Evolutionary conservation across 176 grass and related monocot genomes (phyloP).

Genomic region (Puya raimondii): DNA sequence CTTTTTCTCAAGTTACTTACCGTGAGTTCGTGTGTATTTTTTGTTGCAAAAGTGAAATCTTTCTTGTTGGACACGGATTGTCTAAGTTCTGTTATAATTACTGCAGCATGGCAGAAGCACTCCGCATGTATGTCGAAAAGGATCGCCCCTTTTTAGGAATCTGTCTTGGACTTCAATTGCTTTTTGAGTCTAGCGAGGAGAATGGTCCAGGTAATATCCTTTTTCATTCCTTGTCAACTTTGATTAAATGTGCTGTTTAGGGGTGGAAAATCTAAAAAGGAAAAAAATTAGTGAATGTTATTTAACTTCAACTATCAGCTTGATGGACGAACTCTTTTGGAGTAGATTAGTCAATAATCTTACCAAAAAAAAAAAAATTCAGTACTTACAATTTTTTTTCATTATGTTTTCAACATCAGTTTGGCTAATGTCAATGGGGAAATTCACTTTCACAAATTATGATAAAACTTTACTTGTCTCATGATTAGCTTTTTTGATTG

Average conservation of each 20-base stretch:
- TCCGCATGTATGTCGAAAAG: slow-evolving; percentile 61
- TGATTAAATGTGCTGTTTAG: not conserved
- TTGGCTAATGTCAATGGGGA: too few relatives aligned
- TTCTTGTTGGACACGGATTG: not conserved
- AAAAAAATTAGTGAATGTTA: not conserved
- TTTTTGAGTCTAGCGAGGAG: slow-evolving; percentile 94
- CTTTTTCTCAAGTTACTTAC: too few relatives aligned
- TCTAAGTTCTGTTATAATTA: not conserved
- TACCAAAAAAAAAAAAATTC: too few relatives aligned
- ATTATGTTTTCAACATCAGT: too few relatives aligned
- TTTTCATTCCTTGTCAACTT: not conserved
- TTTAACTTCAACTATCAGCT: not conserved
- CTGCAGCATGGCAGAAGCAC: slow-evolving; percentile 60
- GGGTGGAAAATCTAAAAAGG: not conserved
- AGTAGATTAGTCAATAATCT: too few relatives aligned
- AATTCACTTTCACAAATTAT: too few relatives aligned
- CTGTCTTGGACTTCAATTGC: slow-evolving; percentile 85
- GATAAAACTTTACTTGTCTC: too few relatives aligned
- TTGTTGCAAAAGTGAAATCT: not conserved
- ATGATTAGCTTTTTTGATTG: too few relatives aligned
- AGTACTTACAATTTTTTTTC: too few relatives aligned
- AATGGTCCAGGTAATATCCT: slow-evolving; percentile 56
- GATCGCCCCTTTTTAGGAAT: slow-evolving; percentile 94
- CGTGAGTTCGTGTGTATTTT: not conserved
- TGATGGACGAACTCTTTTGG: not conserved